phyloP scores from a whole-genome alignment of 768 basidiomycete species.

The Phaeolepiota aurea region DNA sequence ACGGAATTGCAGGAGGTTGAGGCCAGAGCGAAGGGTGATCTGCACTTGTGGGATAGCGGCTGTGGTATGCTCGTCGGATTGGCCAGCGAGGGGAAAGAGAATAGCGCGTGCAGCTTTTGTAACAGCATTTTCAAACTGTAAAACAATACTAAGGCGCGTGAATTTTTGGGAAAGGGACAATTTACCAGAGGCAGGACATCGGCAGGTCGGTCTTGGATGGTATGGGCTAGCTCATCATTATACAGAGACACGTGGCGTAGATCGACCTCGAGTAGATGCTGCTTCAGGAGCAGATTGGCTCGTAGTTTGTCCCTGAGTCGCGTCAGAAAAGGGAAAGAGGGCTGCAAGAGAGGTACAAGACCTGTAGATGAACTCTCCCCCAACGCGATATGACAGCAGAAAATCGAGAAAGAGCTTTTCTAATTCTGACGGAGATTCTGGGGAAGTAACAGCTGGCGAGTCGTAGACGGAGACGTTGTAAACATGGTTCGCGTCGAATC shows the following conservation, averaged over 20 bases:
- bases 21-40: conserved; percentile 79
- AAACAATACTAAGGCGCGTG: neutral
- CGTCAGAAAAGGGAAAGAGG: conserved; percentile 11
- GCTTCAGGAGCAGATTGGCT: conserved; percentile 82
- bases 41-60: conserved; percentile 60
- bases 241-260: conserved; percentile 71
- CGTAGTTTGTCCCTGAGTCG: conserved; percentile 70
- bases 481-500: conserved; percentile 76
- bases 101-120: conserved; percentile 78
- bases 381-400: conserved; percentile 79
- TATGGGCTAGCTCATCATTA: conserved; percentile 91
- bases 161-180: conserved; percentile 4
- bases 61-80: conserved; percentile 33
- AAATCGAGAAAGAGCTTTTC: conserved; percentile 82
- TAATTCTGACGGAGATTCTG: conserved; percentile 72
- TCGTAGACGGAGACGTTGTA: conserved; percentile 79
- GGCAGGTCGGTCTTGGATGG: conserved; percentile 81
- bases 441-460: conserved; percentile 39
- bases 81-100: conserved; percentile 68
- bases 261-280: conserved; percentile 82
- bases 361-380: conserved; percentile 91
- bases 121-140: conserved; percentile 89
- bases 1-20: conserved; percentile 90
- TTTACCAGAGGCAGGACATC: conserved; percentile 83
- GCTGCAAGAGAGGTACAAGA: conserved; percentile 19